These are phyloP conservation scores for Rubus idaeus DNA, from an alignment of 306 rosid genomes.

Conservation along the genomic window DNA sequence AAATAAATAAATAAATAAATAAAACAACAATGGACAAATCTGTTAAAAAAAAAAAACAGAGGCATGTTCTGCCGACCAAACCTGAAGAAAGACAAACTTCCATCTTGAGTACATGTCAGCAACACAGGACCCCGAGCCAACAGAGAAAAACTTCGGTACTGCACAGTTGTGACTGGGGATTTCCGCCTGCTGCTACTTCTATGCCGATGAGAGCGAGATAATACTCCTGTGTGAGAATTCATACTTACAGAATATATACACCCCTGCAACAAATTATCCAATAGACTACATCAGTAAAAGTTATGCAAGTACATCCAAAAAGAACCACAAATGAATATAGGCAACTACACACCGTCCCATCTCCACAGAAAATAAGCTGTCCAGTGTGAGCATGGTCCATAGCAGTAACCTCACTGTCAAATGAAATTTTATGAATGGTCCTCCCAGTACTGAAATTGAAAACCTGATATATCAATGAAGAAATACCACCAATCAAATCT, in stretches of 20 bases:
- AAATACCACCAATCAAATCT: slow-evolving; percentile 16
- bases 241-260: slow-evolving; percentile 79
- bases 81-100: slow-evolving; percentile 94
- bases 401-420: slow-evolving; percentile 81
- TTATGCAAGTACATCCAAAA: slow-evolving; percentile 20
- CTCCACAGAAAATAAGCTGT: slow-evolving; percentile 85
- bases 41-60: background rate
- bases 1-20: background rate
- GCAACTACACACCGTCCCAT: slow-evolving; percentile 55
- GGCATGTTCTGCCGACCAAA: slow-evolving; percentile 29
- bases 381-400: slow-evolving; percentile 96
- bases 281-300: slow-evolving; percentile 20
- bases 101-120: slow-evolving; percentile 88
- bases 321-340: slow-evolving; percentile 17
- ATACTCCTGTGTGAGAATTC: slow-evolving; percentile 79
- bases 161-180: slow-evolving; percentile 81
- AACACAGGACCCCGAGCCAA: slow-evolving; percentile 90
- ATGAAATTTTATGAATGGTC: slow-evolving; percentile 61
- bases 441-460: slow-evolving; percentile 97
- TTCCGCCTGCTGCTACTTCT: slow-evolving; percentile 66
- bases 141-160: slow-evolving; percentile 90
- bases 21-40: background rate
- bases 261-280: slow-evolving; percentile 61
- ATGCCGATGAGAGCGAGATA: slow-evolving; percentile 85
- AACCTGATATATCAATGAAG: slow-evolving; percentile 53